These are phyloP conservation scores for Seiridium unicorne DNA, from an alignment of 2,329 filamentous ascomycete genomes.

Conservation along the genomic window DNA sequence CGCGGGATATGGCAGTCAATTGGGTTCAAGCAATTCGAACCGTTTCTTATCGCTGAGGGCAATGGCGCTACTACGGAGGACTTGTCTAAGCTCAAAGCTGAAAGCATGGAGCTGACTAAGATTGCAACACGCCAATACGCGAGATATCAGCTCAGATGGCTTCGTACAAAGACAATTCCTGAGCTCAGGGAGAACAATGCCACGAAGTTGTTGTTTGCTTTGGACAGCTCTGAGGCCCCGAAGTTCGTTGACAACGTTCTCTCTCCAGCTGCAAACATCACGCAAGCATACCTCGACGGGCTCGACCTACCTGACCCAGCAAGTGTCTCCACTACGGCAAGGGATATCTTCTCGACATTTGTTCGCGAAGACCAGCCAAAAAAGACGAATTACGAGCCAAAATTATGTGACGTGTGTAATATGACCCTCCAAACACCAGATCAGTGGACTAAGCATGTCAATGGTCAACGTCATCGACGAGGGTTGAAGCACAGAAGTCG, in stretches of 20 bases:
- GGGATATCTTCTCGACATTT: constrained; percentile 57
- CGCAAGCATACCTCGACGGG: constrained; percentile 60
- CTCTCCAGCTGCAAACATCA: constrained; percentile 60
- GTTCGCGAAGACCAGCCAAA: constrained; percentile 52
- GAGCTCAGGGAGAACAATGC: constrained; percentile 57
- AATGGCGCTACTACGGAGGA: constrained; percentile 29
- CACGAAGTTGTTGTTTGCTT: constrained; percentile 65
- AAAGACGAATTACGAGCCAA: constrained; percentile 36
- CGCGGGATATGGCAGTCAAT: constrained; percentile 96
- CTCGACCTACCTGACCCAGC: constrained; percentile 50
- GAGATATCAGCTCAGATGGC: constrained; percentile 81
- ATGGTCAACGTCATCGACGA: constrained; percentile 37
- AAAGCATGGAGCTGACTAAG: constrained; percentile 74
- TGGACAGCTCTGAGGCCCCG: constrained; percentile 73
- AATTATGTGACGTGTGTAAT: constrained; percentile 73
- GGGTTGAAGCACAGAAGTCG: constrained; percentile 23
- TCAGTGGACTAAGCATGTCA: constrained; percentile 45
- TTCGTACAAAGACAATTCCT: constrained; percentile 76
- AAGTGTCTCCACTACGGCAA: constrained; percentile 46
- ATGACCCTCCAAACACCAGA: constrained; percentile 58
- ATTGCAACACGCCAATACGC: constrained; percentile 85
- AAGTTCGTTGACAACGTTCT: constrained; percentile 65
- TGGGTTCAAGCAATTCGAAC: constrained; percentile 87
- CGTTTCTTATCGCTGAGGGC: constrained; percentile 58
- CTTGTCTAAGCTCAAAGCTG: constrained; percentile 52